Evolutionary conservation across 768 basidiomycete genomes (phyloP).

Genomic region (Leccinum uliginosum): DNA sequence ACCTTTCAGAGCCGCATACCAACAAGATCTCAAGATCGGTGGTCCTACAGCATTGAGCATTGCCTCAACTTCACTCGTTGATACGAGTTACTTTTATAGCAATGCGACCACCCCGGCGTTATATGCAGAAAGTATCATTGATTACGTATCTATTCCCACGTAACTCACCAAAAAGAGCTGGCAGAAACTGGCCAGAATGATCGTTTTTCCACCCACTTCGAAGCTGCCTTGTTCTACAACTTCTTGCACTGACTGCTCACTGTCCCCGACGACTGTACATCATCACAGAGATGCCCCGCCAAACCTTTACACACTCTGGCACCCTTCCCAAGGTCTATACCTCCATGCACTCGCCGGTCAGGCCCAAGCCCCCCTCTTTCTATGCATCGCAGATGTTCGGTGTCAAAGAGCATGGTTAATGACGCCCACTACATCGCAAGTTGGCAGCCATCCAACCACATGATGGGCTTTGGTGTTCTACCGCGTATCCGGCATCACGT

Average conservation of each 20-base stretch:
- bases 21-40: too few species aligned
- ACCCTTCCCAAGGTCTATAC: background rate
- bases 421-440: background rate
- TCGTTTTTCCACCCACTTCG: background rate
- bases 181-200: background rate
- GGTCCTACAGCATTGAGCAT: too few species aligned
- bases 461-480: background rate
- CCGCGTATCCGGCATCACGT: background rate
- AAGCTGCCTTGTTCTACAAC: background rate
- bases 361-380: background rate
- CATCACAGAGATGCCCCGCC: too few species aligned
- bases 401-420: background rate
- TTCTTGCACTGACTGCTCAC: background rate
- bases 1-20: too few species aligned
- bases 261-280: background rate
- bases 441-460: background rate
- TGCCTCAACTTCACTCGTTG: too few species aligned
- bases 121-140: too few species aligned
- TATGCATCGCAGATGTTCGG: background rate
- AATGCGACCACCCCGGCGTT: too few species aligned
- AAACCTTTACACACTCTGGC: too few species aligned
- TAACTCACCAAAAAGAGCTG: background rate
- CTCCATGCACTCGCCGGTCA: background rate
- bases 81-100: too few species aligned
- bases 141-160: too few species aligned